Evolutionary conservation across 1,139 yeast species (phyloP).

Genomic region (Protomyces gravidus): DNA sequence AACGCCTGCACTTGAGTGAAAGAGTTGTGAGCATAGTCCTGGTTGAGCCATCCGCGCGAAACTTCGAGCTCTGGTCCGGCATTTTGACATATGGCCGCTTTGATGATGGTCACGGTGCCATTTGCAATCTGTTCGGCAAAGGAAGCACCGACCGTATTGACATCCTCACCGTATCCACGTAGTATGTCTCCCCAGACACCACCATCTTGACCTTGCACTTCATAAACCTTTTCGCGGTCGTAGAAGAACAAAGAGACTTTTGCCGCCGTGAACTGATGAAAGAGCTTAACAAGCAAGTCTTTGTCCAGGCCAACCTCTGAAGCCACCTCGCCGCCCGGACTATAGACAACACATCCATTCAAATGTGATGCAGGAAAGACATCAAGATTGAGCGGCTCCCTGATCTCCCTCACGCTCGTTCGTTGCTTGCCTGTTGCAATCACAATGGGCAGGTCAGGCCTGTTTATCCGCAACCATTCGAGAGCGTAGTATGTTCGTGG

Average conservation of each 20-base stretch:
- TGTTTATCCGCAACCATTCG: constrained; percentile 24
- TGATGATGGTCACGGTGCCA: constrained; percentile 27
- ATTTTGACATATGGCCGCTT: constrained; percentile 27
- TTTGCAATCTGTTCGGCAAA: constrained; percentile 18
- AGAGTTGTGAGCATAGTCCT: constrained; percentile 17
- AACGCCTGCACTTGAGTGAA: constrained; percentile 29
- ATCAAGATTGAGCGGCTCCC: constrained; percentile 28
- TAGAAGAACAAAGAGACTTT: constrained; percentile 25
- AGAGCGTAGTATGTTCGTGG: constrained; percentile 30
- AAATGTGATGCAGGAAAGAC: constrained; percentile 31
- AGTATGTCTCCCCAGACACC: constrained; percentile 22
- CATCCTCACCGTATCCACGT: constrained; percentile 17
- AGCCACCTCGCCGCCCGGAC: constrained; percentile 23
- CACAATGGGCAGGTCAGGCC: constrained; percentile 28
- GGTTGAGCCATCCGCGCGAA: constrained; percentile 4
- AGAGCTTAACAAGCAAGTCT: constrained; percentile 18
- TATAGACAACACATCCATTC: constrained; percentile 29
- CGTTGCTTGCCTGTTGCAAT: constrained; percentile 32
- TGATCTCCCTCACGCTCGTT: constrained; percentile 25
- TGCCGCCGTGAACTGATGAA: constrained; percentile 17
- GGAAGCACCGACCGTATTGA: constrained; percentile 8
- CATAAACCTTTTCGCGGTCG: constrained; percentile 27
- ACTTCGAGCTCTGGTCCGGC: constrained; percentile 13
- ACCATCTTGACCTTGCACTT: constrained; percentile 26
- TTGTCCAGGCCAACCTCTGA: constrained; percentile 27